Evolutionary conservation across 768 basidiomycete species (phyloP).

Genomic region (Boletus insuetus): DNA sequence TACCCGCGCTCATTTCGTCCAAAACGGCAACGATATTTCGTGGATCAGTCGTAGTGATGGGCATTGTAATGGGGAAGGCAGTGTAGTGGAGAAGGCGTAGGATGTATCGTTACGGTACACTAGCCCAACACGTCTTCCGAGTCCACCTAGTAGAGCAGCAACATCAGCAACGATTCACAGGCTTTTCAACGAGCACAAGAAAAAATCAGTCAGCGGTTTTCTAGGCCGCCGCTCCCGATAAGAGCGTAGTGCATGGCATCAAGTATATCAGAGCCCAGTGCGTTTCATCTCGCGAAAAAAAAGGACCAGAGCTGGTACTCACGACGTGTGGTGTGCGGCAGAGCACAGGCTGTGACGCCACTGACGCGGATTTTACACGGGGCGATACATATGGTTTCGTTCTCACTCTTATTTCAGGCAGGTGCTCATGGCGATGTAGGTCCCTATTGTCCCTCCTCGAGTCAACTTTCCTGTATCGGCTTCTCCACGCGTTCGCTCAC

Average conservation of each 20-base stretch:
- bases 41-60: conserved; percentile 18
- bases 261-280: conserved; percentile 58
- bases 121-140: no score
- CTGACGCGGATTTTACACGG: no score
- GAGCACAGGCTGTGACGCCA: no score
- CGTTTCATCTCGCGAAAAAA: conserved; percentile 44
- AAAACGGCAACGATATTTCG: conserved; percentile 27
- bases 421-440: conserved; percentile 12
- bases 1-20: conserved; percentile 60
- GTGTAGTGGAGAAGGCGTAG: no score
- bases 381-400: not conserved
- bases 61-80: not conserved
- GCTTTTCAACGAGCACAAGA: not conserved
- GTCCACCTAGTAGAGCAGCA: no score
- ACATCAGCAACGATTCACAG: conserved; percentile 8
- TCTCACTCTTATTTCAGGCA: not conserved
- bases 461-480: conserved; percentile 20
- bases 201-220: conserved; percentile 59
- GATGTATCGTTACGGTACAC: no score
- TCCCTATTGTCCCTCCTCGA: conserved; percentile 5
- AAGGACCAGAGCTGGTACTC: not conserved
- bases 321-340: not conserved
- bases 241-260: conserved; percentile 56
- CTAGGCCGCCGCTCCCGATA: conserved; percentile 53
- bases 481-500: not conserved